Percentiles rank a stretch among this genome's conserved stretches.
These are phyloP conservation scores for Solanum gandarillasii DNA, from an alignment of 257 asterid species.

Conservation along the genomic window DNA sequence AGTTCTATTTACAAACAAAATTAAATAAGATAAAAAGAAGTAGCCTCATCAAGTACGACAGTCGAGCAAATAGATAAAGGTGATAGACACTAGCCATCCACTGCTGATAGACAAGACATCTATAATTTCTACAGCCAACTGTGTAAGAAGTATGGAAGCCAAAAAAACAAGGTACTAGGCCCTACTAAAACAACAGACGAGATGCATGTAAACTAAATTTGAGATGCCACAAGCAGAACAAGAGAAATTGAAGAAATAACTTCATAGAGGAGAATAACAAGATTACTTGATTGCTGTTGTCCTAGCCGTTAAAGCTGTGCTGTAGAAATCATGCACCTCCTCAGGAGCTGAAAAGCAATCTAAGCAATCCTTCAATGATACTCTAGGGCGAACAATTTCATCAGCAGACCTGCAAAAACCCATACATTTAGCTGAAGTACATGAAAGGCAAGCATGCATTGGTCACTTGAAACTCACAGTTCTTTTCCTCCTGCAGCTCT, in stretches of 20 bases:
- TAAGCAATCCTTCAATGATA: constrained; percentile 72
- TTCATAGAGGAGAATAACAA: neutral
- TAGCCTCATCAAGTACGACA: neutral
- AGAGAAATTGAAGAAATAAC: neutral
- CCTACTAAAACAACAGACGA: neutral
- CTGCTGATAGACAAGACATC: neutral
- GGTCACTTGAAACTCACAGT: constrained; percentile 47
- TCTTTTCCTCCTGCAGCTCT: constrained; percentile 65
- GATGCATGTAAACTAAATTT: neutral
- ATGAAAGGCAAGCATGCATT: neutral
- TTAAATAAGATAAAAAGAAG: neutral
- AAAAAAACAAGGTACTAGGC: neutral
- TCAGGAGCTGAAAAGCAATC: constrained; percentile 79
- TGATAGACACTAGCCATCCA: neutral
- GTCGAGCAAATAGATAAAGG: neutral
- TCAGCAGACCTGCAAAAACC: constrained; percentile 48
- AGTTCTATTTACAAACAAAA: constrained; percentile 46
- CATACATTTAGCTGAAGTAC: constrained; percentile 4
- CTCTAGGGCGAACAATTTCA: constrained; percentile 92
- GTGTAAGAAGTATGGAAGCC: neutral
- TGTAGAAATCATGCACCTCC: constrained; percentile 83
- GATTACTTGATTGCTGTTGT: constrained; percentile 86
- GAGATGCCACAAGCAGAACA: neutral
- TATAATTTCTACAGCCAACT: neutral
- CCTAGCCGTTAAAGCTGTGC: constrained; percentile 66